Percentiles rank a stretch among this genome's conserved stretches.
Evolutionary conservation across 2,329 filamentous ascomycete genomes (phyloP).

Genomic region (Orbilia blumenaviensis): DNA sequence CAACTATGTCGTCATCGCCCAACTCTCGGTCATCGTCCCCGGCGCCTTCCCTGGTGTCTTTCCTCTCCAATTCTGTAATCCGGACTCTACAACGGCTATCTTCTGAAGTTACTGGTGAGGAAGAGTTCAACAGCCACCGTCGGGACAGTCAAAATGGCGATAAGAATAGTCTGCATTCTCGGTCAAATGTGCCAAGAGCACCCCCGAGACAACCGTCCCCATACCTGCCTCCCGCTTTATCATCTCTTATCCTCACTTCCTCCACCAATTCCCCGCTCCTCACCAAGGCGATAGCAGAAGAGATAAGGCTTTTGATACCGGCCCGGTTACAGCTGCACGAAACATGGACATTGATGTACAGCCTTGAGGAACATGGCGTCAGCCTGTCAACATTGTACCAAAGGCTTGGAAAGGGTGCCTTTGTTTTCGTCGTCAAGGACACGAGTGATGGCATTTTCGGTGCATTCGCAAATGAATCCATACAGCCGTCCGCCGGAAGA

Average conservation of each 20-base stretch:
- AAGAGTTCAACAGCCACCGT: constrained; percentile 44
- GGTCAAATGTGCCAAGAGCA: constrained; percentile 1
- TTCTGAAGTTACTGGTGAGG: constrained; percentile 47
- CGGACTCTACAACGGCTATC: constrained; percentile 48
- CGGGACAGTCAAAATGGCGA: constrained; percentile 37
- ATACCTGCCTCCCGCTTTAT: constrained; percentile 38
- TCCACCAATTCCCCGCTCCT: constrained; percentile 66
- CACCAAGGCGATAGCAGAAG: constrained; percentile 79
- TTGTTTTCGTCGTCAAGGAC: constrained; percentile 87
- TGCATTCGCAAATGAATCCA: constrained; percentile 89
- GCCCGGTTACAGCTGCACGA: constrained; percentile 86
- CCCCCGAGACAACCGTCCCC: constrained; percentile 44
- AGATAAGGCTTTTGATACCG: constrained; percentile 88
- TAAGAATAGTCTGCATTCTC: constrained; percentile 1
- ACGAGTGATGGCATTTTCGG: constrained; percentile 76
- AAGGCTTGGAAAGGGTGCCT: constrained; percentile 77
- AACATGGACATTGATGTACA: constrained; percentile 86
- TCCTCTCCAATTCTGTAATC: constrained; percentile 48
- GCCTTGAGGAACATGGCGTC: constrained; percentile 88
- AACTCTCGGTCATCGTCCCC: constrained; percentile 48
- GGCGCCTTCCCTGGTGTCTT: constrained; percentile 47
- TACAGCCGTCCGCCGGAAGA: constrained; percentile 76
- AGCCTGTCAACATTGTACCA: constrained; percentile 87
- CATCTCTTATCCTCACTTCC: constrained; percentile 28
- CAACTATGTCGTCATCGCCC: constrained; percentile 52